A percentile compares a stretch with the other conserved stretches of the same genome.
Evolutionary conservation across 169 alveolate genomes (phyloP).

Genomic region (Cryptosporidium tyzzeri): DNA sequence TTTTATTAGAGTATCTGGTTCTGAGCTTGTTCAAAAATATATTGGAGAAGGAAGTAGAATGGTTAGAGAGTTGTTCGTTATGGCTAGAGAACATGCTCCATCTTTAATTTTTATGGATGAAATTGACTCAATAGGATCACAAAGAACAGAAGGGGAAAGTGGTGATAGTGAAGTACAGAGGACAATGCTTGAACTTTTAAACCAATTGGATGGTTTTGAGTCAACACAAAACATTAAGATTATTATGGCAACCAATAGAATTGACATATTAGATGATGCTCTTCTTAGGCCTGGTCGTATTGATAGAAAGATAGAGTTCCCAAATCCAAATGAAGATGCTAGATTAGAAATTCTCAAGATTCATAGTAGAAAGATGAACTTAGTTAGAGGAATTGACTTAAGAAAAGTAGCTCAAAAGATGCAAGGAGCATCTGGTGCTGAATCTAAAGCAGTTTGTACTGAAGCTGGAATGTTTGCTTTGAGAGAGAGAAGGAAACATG

Average conservation of each 20-base stretch:
- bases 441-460: constrained; percentile 98
- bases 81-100: constrained; percentile 98
- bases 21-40: constrained; percentile 98
- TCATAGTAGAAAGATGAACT: constrained; percentile 96
- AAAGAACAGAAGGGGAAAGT: constrained; percentile 91
- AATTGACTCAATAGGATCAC: constrained; percentile 96
- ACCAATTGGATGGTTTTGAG: constrained; percentile 91
- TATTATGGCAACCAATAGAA: constrained; percentile 91
- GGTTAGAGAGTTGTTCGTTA: constrained; percentile 97
- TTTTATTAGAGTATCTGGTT: constrained; percentile 98
- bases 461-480: constrained; percentile 99
- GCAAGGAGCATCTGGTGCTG: constrained; percentile 99
- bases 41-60: constrained; percentile 99
- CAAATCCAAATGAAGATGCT: constrained; percentile 89
- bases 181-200: constrained; percentile 80
- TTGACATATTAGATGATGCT: constrained; percentile 90
- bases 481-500: constrained; percentile 98
- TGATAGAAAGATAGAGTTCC: constrained; percentile 97
- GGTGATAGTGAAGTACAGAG: constrained; percentile 96
- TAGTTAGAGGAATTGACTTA: constrained; percentile 97
- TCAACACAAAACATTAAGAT: constrained; percentile 87
- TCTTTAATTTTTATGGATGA: constrained; percentile 99
- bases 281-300: constrained; percentile 93
- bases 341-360: constrained; percentile 96
- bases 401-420: constrained; percentile 93